Evolutionary conservation across 305 asterid species (phyloP), one percentile per base, ranked within the genome.

Genomic region (Salvia sclarea): DNA sequence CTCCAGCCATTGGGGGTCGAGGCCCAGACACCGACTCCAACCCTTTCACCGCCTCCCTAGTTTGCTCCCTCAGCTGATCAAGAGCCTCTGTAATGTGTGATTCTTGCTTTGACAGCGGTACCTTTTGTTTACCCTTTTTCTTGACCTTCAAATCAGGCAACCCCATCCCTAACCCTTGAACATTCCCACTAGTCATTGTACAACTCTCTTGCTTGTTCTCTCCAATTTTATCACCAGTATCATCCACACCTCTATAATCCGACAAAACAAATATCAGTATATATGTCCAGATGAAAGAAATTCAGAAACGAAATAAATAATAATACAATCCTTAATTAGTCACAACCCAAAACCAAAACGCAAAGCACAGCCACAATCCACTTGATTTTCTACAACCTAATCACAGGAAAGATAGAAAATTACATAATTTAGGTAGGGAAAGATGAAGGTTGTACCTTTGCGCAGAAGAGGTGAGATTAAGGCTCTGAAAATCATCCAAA

Each of bases 401-500:
- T 8, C 22, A 20, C 48, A 24, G 9, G 58, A 8, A 33, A 3
- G 3, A 6, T 18, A 0, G 47, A 20, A 1, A 50, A 50, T 20
- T 33, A 17, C 60, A 25, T 1, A 68, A 52, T 40, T 48, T 22
- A 18, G 43, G 44, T 14, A 45, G 35, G 63, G 47, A 66, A 71
- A 59, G 59, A 45, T 16, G 35, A 20, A 59, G 33, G 0, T 41
- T 38, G 40, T 43, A 87, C 98, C 96, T 87, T 82, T 79, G 96
- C 38, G 86, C 81, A 71, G 90, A 80, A 79, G 96, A 73, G 69
- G 88, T 37, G 71, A 93, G 86, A 80, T 88, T 93, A 78, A 91
- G 89, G 79, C 70, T 87, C 88, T 89, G 96, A 73, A 94, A 94
- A 88, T 94, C 99, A 89, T 94, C 98, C 89, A 94, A 79, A 76